A percentile compares a stretch with the other conserved stretches of the same genome.
phyloP scores from a whole-genome alignment of 1,284 basidiomycete genomes.

The Neonothopanus nambi region DNA sequence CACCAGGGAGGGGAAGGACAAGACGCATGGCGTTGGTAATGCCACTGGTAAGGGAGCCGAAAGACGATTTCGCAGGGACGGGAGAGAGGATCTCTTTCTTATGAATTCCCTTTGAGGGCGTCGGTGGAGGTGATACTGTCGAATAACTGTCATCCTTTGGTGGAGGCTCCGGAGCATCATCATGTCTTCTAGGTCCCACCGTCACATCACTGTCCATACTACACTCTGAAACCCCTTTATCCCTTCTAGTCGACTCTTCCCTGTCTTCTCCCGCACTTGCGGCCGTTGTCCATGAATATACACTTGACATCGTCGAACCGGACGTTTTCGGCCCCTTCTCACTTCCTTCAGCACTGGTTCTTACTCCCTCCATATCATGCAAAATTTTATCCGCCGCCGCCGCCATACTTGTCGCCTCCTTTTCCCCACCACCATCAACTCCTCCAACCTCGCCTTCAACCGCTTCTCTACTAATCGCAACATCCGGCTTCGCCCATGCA shows the following conservation, averaged over 20 bases:
- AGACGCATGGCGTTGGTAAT: slow-evolving; percentile 59
- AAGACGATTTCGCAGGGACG: slow-evolving; percentile 33
- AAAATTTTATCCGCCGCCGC: slow-evolving; percentile 48
- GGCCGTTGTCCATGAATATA: slow-evolving; percentile 17
- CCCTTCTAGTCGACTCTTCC: slow-evolving; percentile 40
- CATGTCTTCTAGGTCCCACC: no score
- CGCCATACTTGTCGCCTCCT: no score
- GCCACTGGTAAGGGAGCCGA: slow-evolving; percentile 52
- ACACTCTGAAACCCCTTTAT: slow-evolving; percentile 37
- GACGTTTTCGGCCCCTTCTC: neutral
- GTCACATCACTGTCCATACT: slow-evolving; percentile 26
- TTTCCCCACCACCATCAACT: slow-evolving; percentile 23
- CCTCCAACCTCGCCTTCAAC: slow-evolving; percentile 49
- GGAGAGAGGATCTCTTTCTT: neutral
- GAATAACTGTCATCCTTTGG: slow-evolving; percentile 13
- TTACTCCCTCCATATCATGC: slow-evolving; percentile 44
- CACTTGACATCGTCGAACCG: slow-evolving; percentile 21
- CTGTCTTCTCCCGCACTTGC: slow-evolving; percentile 25
- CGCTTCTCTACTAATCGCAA: slow-evolving; percentile 50
- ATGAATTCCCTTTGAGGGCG: no score
- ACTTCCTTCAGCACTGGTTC: neutral
- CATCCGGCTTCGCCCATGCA: slow-evolving; percentile 61
- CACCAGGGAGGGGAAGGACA: slow-evolving; percentile 33
- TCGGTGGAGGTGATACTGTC: neutral
- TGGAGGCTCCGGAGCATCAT: slow-evolving; percentile 16